Base-by-base conservation (phyloP, 768 basidiomycete genomes). In the Daedaleopsis sinensis region DNA sequence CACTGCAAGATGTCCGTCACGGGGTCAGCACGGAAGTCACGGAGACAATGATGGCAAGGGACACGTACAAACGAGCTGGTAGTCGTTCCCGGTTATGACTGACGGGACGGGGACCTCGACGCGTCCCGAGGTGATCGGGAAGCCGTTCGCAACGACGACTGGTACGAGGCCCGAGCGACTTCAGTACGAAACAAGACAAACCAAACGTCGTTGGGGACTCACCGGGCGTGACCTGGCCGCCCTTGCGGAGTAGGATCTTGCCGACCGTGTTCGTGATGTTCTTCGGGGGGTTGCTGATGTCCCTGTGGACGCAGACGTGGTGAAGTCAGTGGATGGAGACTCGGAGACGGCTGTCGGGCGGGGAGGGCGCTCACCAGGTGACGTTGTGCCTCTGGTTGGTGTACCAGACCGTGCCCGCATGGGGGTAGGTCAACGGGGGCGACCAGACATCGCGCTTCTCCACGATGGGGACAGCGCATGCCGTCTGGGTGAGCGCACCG, bases 51-150 rank as follows among this genome's bases (percentile, higher is more conserved):
- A 32, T 7, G 27, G 27, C 27, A n/a, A n/a, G 27, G 27, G 32
- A 19, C 11, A 77, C 80, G 71, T 59, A 83, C 80, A 67, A 50
- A 77, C 77, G 55, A 82, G 69, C 37, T 64, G 72, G 67, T 79
- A 77, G 47, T 73, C 58, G 43, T 35, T 48, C 19, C 73, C 71
- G 7, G 70, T 60, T n/a, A 58, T 18, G 0, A 80, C 73, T 49
- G 65, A 55, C 1, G 80, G 80, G 18, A 81, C 76, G 6, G 58
- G 72, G 46, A 82, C 65, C 12, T 69, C 65, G 10, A 77, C 73
- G 36, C 57, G 61, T 18, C 79, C 79, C 35, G 48, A 65, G 15
- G 67, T 70, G 36, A 80, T 67, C 51, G 68, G 55, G 68, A 82
- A 80, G 24, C 64, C 73, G 57, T 70, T 36, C 5, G 70, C 77